These are phyloP conservation scores for Cryptococcus depauperatus DNA, from an alignment of 1,284 basidiomycete species.

Conservation along the genomic window DNA sequence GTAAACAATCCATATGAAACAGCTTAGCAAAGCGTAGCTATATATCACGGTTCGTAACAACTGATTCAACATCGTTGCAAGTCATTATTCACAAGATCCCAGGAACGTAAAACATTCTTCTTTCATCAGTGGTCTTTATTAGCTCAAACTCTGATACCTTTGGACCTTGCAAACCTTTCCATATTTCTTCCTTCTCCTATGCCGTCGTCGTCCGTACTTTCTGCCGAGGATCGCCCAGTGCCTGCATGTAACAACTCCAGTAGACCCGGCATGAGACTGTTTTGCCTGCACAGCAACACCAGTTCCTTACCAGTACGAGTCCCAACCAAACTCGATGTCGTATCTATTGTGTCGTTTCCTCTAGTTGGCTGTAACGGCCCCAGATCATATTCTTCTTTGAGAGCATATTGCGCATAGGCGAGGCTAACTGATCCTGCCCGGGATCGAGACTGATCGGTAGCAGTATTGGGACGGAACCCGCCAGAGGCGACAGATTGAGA, in stretches of 20 bases:
- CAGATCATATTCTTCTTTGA: slow-evolving; percentile 14
- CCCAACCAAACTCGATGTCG: slow-evolving; percentile 16
- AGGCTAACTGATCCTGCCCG: slow-evolving; percentile 22
- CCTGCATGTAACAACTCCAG: slow-evolving; percentile 37
- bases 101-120: too few species aligned
- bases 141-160: not conserved
- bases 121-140: too few species aligned
- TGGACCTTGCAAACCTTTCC: not conserved
- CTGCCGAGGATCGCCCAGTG: too few species aligned
- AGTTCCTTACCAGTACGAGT: slow-evolving; percentile 43
- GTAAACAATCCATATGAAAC: not conserved
- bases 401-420: slow-evolving; percentile 17
- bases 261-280: slow-evolving; percentile 39
- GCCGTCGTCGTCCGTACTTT: not conserved
- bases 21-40: not conserved
- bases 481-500: not conserved
- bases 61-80: not conserved
- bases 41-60: not conserved
- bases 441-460: not conserved
- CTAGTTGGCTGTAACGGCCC: slow-evolving; percentile 21
- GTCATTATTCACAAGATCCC: not conserved
- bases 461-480: not conserved
- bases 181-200: not conserved
- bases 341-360: slow-evolving; percentile 3
- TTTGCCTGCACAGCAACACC: slow-evolving; percentile 43